phyloP scores from a whole-genome alignment of 163 green algal genomes.

The Scenedesmus sp. region DNA sequence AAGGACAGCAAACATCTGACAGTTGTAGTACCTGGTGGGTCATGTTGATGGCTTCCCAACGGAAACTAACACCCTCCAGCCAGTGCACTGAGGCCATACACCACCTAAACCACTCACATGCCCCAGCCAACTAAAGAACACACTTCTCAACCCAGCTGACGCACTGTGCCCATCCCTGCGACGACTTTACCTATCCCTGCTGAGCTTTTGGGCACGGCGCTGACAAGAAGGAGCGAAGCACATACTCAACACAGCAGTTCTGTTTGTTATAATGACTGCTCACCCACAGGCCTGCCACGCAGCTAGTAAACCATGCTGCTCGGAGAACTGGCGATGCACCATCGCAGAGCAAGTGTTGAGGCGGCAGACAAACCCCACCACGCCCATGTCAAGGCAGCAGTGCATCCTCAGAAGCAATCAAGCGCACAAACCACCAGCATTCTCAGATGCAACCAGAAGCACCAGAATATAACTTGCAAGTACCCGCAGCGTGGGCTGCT shows the following conservation, averaged over 20 bases:
- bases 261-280: not conserved
- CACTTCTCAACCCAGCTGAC: not conserved
- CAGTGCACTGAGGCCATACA: not conserved
- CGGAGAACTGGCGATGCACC: not conserved
- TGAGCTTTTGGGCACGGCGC: not conserved
- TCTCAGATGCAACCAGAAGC: too few relatives aligned
- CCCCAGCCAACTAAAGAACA: not conserved
- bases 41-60: not conserved
- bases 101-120: not conserved
- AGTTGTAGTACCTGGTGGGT: not conserved
- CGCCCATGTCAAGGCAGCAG: not conserved
- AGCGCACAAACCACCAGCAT: not conserved
- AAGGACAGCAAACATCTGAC: not conserved
- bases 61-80: not conserved
- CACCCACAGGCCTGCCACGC: not conserved
- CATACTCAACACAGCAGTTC: not conserved
- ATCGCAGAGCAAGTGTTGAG: not conserved
- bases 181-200: not conserved
- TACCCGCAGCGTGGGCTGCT: not conserved
- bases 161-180: not conserved
- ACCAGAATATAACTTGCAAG: not conserved
- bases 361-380: not conserved
- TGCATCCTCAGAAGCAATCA: not conserved
- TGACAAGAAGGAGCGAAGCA: not conserved
- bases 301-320: not conserved